These are phyloP conservation scores for Vaccinium vitisidaea DNA, from an alignment of 148 eudicot genomes.

Conservation along the genomic window DNA sequence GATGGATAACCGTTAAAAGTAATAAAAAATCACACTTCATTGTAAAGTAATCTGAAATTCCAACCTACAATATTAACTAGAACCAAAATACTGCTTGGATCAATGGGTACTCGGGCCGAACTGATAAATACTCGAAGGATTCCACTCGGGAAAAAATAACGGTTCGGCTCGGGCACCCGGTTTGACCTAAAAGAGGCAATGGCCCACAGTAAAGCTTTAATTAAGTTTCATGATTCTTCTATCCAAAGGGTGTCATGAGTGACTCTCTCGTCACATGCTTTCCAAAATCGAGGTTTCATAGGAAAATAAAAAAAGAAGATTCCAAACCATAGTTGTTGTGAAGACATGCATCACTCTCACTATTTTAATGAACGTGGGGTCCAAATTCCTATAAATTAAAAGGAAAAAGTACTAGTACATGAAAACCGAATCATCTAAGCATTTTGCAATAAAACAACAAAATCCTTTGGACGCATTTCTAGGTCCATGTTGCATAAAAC, in stretches of 20 bases:
- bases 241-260: neutral
- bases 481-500: constrained; percentile 15
- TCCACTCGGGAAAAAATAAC: too few species aligned
- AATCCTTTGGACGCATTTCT: neutral
- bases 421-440: too few species aligned
- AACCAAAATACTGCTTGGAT: too few species aligned
- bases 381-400: neutral
- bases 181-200: neutral
- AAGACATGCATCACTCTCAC: constrained; percentile 3
- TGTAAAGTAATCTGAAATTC: too few species aligned
- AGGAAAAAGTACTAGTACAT: too few species aligned
- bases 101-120: too few species aligned
- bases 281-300: neutral
- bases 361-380: neutral
- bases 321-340: neutral
- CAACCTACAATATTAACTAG: too few species aligned
- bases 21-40: too few species aligned
- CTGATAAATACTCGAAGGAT: too few species aligned
- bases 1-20: too few species aligned
- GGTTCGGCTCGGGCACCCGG: neutral
- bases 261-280: neutral
- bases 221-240: neutral
- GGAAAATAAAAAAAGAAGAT: neutral
- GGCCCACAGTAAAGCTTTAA: neutral
- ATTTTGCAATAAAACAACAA: neutral